phyloP scores from a whole-genome alignment of 1,139 yeast genomes.

The Zygosaccharomyces sapae region DNA sequence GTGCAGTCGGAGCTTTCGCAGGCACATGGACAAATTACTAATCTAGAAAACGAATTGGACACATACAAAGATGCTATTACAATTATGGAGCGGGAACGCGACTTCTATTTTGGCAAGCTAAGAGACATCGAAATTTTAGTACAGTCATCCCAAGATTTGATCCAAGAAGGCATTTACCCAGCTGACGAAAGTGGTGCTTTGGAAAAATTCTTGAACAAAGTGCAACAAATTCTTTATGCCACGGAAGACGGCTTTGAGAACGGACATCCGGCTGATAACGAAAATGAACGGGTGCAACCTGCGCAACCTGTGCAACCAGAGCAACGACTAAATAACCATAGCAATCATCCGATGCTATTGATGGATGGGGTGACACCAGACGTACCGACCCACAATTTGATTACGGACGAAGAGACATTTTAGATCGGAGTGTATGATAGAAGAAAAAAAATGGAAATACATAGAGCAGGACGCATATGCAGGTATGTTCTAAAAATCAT shows the following conservation, averaged over 20 bases:
- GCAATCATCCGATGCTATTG: neutral
- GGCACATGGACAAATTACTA: conserved; percentile 40
- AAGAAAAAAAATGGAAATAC: neutral
- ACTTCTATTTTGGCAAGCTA: conserved; percentile 83
- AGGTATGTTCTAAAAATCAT: neutral
- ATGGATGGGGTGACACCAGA: neutral
- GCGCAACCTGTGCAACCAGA: conserved; percentile 1
- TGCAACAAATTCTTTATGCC: conserved; percentile 71
- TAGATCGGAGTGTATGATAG: conserved; percentile 10
- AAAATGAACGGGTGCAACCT: conserved; percentile 17
- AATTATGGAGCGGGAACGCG: conserved; percentile 69
- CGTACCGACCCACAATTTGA: conserved; percentile 27
- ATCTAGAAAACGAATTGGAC: conserved; percentile 47
- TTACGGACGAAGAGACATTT: conserved; percentile 36
- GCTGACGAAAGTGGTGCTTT: conserved; percentile 30
- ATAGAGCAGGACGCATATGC: neutral
- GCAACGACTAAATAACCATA: neutral
- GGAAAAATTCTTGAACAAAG: conserved; percentile 50
- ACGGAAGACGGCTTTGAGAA: conserved; percentile 74
- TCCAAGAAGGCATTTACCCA: conserved; percentile 40
- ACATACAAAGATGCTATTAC: conserved; percentile 53
- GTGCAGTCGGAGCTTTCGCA: conserved; percentile 37
- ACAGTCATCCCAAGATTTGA: conserved; percentile 56
- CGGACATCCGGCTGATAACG: conserved; percentile 36
- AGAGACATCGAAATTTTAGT: conserved; percentile 82